These are phyloP conservation scores for Skeletonema tropicum DNA, from an alignment of 108 stramenopile genomes.

Conservation along the genomic window DNA sequence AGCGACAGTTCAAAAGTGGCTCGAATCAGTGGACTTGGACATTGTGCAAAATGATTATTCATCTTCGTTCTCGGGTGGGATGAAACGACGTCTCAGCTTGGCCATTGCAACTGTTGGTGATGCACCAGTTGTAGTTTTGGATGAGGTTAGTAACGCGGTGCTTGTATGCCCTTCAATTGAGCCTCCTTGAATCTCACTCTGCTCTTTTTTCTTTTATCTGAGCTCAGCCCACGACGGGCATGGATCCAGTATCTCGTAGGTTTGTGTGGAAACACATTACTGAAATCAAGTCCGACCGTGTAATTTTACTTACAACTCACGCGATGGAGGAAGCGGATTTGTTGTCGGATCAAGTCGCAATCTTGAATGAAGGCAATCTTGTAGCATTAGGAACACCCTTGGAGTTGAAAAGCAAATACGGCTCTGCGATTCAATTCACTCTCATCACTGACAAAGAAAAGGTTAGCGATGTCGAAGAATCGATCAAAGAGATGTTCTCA, in stretches of 20 bases:
- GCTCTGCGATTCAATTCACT: conserved; percentile 51
- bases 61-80: conserved; percentile 72
- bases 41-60: conserved; percentile 38
- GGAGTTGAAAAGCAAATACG: conserved; percentile 53
- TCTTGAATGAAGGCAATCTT: conserved; percentile 76
- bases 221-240: conserved; percentile 77
- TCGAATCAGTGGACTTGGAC: conserved; percentile 54
- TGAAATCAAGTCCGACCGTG: conserved; percentile 55
- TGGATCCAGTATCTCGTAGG: conserved; percentile 85
- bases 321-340: conserved; percentile 96
- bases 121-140: conserved; percentile 74
- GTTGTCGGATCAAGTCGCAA: conserved; percentile 87
- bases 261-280: conserved; percentile 71
- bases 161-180: neutral
- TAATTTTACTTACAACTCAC: conserved; percentile 91
- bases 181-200: neutral
- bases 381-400: conserved; percentile 58
- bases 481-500: conserved; percentile 32
- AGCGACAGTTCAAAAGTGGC: conserved; percentile 42
- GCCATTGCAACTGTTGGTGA: conserved; percentile 85
- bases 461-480: conserved; percentile 21
- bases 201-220: neutral
- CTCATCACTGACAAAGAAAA: conserved; percentile 46
- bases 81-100: conserved; percentile 87
- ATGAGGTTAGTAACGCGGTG: conserved; percentile 43